Percentiles rank a stretch among this genome's conserved stretches.
These are phyloP conservation scores for Sindora glabra DNA, from an alignment of 306 rosid genomes.

Conservation along the genomic window DNA sequence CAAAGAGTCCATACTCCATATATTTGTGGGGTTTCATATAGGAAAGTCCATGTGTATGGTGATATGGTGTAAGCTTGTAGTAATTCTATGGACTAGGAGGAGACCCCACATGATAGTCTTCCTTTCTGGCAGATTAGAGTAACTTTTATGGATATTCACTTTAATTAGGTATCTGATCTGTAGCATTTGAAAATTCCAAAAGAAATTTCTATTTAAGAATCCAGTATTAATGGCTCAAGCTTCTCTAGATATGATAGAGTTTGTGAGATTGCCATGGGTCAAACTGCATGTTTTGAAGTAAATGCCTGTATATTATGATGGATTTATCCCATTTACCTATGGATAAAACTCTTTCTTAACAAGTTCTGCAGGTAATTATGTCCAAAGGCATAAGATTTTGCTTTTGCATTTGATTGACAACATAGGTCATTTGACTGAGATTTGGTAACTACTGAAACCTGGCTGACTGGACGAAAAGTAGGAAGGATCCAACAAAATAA, in stretches of 20 bases:
- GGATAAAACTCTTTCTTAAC: background rate
- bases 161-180: background rate
- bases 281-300: conserved; percentile 1
- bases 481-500: background rate
- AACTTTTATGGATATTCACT: background rate
- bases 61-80: background rate
- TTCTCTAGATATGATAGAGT: background rate
- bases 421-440: background rate
- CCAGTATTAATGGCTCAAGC: background rate
- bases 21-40: background rate
- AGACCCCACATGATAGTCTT: background rate
- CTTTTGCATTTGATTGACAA: background rate
- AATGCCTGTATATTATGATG: background rate
- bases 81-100: conserved; percentile 2
- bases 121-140: conserved; percentile 1
- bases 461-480: background rate
- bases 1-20: background rate
- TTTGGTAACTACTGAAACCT: background rate
- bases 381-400: background rate
- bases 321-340: background rate
- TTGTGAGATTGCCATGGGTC: background rate
- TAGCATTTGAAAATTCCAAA: background rate
- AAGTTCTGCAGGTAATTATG: conserved; percentile 2
- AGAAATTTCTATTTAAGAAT: conserved; percentile 1
- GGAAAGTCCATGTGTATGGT: background rate